Base-by-base conservation (phyloP, 768 basidiomycete species). In the Antrodiella citrinella region DNA sequence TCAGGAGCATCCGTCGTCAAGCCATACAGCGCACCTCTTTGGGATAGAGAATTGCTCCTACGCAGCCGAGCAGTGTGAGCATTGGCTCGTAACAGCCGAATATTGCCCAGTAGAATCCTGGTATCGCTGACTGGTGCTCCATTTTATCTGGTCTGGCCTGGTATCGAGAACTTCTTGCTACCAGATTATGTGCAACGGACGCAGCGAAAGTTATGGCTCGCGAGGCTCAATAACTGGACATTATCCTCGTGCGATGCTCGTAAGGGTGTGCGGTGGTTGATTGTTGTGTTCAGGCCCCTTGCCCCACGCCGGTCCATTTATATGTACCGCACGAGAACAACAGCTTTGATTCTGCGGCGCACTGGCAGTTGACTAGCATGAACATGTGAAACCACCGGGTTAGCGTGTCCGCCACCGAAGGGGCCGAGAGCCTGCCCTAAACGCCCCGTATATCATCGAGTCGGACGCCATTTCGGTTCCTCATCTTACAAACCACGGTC, bases 1-100 rank as follows among this genome's bases (percentile, higher is more conserved):
- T n/a, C n/a, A n/a, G n/a, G n/a, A n/a, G n/a, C n/a, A n/a, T n/a
- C n/a, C n/a, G n/a, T n/a, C n/a, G n/a, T n/a, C n/a, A n/a, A n/a
- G n/a, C n/a, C n/a, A n/a, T n/a, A n/a, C n/a, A n/a, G 24, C 77
- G 65, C 68, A 82, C 84, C 57, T 74, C 68, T 65, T 77, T 74
- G 13, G 85, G 87, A 65, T 86, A 80, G 26, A 76, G 65, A 18
- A 82, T 61, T 2, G 86, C 71, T 3, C 86, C 86, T 40, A 87
- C 54, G 62, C 86, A 79, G 26, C 87, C 86, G 41, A 77, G 59
- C 19, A 72, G 64, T 18, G 83, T 80, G 50, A 90, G 65, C 22
- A 80, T 70, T 0, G 87, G 87, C 65, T 90, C 87, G 60, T 84
- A 88, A 48, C 79, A 70, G 22, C 79, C 84, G 59, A 90, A 90